Conservation (phyloP, 2,329 filamentous ascomycete species). For the Akanthomyces muscarius region DNA sequence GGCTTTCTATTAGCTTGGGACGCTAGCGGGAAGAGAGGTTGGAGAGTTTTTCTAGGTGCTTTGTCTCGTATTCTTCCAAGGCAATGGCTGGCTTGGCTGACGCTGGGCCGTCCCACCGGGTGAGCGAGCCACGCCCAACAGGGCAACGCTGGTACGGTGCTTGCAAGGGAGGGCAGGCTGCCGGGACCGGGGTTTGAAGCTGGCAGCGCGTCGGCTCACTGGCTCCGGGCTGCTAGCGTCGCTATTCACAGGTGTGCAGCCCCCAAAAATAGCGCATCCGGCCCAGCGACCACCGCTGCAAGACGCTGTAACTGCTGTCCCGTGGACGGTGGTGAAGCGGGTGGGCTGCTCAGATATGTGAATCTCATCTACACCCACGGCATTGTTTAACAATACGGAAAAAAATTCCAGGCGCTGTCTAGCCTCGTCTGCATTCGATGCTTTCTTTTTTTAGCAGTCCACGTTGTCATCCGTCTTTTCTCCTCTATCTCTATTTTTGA, state of each 20-base stretch:
- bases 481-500: background rate
- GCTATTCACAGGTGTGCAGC: background rate
- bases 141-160: background rate
- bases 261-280: background rate
- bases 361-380: background rate
- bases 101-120: conserved; percentile 9
- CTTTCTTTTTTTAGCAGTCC: conserved; percentile 1
- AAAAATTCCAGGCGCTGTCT: background rate
- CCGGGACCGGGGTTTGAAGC: too few relatives aligned
- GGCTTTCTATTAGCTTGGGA: background rate
- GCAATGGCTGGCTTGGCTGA: conserved; percentile 15
- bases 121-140: background rate
- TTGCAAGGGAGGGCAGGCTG: too few relatives aligned
- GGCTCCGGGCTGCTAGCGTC: too few relatives aligned
- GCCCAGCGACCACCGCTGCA: background rate
- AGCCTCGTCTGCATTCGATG: background rate
- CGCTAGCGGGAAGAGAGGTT: background rate
- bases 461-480: background rate
- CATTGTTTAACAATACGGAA: conserved; percentile 5
- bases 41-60: background rate
- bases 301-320: background rate
- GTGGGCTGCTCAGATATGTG: background rate
- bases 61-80: conserved; percentile 17
- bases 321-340: background rate
- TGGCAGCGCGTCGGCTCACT: too few relatives aligned